Percentiles rank a stretch among this genome's conserved stretches.
Conservation (phyloP, 2,329 filamentous ascomycete species). For the Colletotrichum sp. region DNA sequence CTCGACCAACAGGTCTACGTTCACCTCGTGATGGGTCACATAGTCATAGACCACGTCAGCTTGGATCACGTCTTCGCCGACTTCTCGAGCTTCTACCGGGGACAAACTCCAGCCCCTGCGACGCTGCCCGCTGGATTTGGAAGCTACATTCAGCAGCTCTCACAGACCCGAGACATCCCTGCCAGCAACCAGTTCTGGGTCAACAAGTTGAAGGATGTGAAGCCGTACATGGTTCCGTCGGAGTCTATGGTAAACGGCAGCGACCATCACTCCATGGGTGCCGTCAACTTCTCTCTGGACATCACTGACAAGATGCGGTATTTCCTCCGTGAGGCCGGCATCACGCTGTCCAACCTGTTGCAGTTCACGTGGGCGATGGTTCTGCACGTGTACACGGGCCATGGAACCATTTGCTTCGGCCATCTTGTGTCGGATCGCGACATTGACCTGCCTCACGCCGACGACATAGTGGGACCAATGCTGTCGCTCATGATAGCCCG, state of each 20-base stretch:
- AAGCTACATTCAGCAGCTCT: not conserved
- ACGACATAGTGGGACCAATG: slow-evolving; percentile 3
- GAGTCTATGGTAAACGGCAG: not conserved
- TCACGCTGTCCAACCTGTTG: not conserved
- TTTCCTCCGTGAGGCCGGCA: not conserved
- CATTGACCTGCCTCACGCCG: not conserved
- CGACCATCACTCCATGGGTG: not conserved
- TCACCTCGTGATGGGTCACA: slow-evolving; percentile 1
- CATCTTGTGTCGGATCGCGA: slow-evolving; percentile 4
- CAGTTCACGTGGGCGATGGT: slow-evolving; percentile 1
- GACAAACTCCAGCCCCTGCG: not conserved
- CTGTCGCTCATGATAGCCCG: not conserved
- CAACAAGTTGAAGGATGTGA: not conserved
- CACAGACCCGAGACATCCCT: not conserved
- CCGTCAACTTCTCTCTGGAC: not conserved
- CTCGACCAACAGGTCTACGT: not conserved
- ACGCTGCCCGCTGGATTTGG: not conserved
- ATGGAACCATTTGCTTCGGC: not conserved
- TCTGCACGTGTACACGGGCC: not conserved
- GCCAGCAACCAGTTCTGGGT: not conserved
- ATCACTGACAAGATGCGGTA: not conserved
- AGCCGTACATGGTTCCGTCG: not conserved
- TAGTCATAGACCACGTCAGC: slow-evolving; percentile 11
- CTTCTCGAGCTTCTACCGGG: not conserved
- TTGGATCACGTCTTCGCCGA: not conserved